Percentiles rank a stretch among this genome's conserved stretches.
Evolutionary conservation across 139 green algal species (phyloP).

Genomic region (Pleodorina starrii): DNA sequence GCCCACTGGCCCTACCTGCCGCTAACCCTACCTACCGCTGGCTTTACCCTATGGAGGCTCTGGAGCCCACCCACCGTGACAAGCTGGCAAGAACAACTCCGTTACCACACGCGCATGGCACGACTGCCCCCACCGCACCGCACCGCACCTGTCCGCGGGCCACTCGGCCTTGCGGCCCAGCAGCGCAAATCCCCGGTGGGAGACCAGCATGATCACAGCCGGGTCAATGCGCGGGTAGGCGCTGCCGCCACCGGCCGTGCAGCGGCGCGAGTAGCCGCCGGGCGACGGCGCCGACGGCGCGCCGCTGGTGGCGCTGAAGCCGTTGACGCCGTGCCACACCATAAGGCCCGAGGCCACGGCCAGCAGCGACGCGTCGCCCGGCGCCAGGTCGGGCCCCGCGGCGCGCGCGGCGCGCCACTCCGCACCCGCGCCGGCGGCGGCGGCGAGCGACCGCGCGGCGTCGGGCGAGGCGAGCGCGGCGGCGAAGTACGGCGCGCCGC

Average conservation of each 20-base stretch:
- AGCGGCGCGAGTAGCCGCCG: constrained; percentile 29
- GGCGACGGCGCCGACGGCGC: not conserved
- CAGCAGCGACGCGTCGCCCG: constrained; percentile 69
- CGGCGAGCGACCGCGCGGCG: not conserved
- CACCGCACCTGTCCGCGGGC: constrained; percentile 56
- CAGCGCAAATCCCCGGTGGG: constrained; percentile 58
- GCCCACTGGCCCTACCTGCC: too few relatives aligned
- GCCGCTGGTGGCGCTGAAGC: not conserved
- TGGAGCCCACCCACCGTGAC: too few relatives aligned
- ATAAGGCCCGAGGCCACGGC: constrained; percentile 55
- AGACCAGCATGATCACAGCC: constrained; percentile 82
- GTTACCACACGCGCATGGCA: too few relatives aligned
- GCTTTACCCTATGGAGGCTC: too few relatives aligned
- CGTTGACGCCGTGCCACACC: constrained; percentile 26
- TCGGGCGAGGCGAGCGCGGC: not conserved
- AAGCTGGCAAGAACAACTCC: too few relatives aligned
- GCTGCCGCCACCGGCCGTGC: constrained; percentile 1
- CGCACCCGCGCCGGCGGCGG: not conserved
- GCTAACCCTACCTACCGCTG: too few relatives aligned
- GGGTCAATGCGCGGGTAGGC: constrained; percentile 76
- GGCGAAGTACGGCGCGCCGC: constrained; percentile 33
- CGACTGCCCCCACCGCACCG: too few relatives aligned
- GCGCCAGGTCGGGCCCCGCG: constrained; percentile 60
- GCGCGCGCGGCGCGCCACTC: constrained; percentile 59
- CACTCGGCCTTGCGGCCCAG: constrained; percentile 85